Conservation (phyloP, 441 rosid genomes). For the Pelargonium citronellum region DNA sequence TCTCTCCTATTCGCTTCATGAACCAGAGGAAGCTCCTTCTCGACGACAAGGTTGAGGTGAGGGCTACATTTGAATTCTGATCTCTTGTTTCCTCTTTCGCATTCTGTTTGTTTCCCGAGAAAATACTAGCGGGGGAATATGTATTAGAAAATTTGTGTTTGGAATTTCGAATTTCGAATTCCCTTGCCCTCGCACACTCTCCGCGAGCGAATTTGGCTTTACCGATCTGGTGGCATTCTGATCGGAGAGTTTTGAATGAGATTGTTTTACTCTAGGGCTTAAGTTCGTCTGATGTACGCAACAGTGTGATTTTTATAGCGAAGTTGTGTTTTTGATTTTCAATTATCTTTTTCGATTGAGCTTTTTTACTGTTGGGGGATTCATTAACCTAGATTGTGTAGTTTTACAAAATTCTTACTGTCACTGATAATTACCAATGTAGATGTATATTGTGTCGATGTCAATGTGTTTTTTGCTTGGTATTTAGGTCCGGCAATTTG, state of each 20-base stretch:
- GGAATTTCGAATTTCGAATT: background rate
- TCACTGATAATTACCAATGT: background rate
- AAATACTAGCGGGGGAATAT: background rate
- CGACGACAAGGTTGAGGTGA: slow-evolving; percentile 5
- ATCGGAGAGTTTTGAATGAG: background rate
- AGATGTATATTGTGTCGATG: background rate
- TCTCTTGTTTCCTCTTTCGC: background rate
- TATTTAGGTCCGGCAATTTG: slow-evolving; percentile 41
- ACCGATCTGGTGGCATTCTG: background rate
- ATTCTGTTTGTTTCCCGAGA: slow-evolving; percentile 5
- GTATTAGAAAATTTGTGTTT: background rate
- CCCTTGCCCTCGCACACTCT: background rate
- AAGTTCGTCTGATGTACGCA: background rate
- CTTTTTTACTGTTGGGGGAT: too few species aligned
- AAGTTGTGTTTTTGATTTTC: too few species aligned
- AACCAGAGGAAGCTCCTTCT: slow-evolving; percentile 7
- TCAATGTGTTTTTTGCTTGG: background rate
- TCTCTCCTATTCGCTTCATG: background rate
- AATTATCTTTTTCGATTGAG: too few species aligned
- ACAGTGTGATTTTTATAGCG: background rate
- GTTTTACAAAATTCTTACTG: too few species aligned
- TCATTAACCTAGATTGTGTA: too few species aligned
- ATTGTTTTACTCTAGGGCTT: background rate
- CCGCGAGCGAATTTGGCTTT: background rate
- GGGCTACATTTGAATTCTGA: background rate